Base-by-base conservation (phyloP, 2,329 filamentous ascomycete genomes). In the Hypoxylon sp. region DNA sequence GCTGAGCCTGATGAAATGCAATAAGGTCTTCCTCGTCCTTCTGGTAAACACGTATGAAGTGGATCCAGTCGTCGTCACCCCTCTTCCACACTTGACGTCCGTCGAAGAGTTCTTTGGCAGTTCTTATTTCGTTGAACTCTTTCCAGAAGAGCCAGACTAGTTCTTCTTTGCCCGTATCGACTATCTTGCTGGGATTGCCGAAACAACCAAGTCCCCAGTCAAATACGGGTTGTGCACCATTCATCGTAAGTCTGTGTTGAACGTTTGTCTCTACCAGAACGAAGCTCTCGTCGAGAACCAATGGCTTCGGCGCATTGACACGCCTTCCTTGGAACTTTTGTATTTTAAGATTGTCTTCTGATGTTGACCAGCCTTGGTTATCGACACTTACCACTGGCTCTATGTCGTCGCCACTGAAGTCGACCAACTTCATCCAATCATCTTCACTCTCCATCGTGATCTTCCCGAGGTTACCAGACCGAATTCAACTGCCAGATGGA, bases 171-270 rank as follows among this genome's bases (percentile, higher is more conserved):
- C 59, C 59, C 3, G 66, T 48, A 11, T 70, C 65, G 16, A 64
- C 66, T 5, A 68, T 14, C 32, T 65, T 65, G 1, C 37, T 48
- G 11, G 61, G 16, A 21, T 66, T 54, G 7, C 59, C 61, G 34
- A 72, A 70, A 27, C 65, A 67, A 6, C 67, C 68, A 9, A 72
- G 43, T 4, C 68, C 70, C n/a, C 56, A 69, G 37, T 73, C 71
- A 8, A 65, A 70, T 1, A 47, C 51, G 0, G 66, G 63, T 0
- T 50, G 50, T 2, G 34, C 11, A 34, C 57, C n/a, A 8, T n/a
- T 56, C 11, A 48, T 57, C 9, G 46, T 23, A 14, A 23, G 5
- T 29, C 19, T 54, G 11, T 32, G 47, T 3, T 19, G 19, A 23
- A 61, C 51, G 12, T 46, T 61, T 3, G 8, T 16, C 2, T 66